Percentiles rank a stretch among this genome's conserved stretches.
These are phyloP conservation scores for Yamadazyma diddensiae DNA, from an alignment of 1,139 yeast genomes.

Conservation along the genomic window DNA sequence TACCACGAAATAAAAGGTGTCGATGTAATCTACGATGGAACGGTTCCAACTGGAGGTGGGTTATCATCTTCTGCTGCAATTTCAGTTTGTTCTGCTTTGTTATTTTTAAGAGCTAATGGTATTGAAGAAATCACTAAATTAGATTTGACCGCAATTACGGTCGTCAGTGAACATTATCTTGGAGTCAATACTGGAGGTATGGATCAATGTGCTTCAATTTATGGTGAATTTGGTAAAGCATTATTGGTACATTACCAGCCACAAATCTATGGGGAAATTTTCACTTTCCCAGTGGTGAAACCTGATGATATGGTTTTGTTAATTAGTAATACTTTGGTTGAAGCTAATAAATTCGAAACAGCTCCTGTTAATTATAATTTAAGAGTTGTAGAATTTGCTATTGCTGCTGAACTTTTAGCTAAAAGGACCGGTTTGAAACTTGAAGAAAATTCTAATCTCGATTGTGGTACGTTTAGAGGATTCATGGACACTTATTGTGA, in stretches of 20 bases:
- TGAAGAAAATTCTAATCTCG: constrained; percentile 52
- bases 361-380: constrained; percentile 69
- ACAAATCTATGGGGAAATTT: constrained; percentile 52
- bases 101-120: constrained; percentile 56
- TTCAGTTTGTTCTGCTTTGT: constrained; percentile 64
- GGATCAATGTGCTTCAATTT: constrained; percentile 75
- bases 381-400: constrained; percentile 67
- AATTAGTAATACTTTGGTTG: constrained; percentile 61
- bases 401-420: constrained; percentile 61
- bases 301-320: constrained; percentile 52
- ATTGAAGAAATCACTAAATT: constrained; percentile 41
- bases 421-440: constrained; percentile 41
- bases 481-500: constrained; percentile 53
- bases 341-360: constrained; percentile 65
- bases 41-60: constrained; percentile 74
- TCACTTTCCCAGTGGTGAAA: constrained; percentile 47
- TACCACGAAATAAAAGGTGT: constrained; percentile 39
- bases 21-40: constrained; percentile 57
- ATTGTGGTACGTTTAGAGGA: constrained; percentile 65
- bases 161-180: constrained; percentile 67
- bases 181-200: constrained; percentile 78
- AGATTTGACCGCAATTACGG: constrained; percentile 59
- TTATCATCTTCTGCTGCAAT: constrained; percentile 73
- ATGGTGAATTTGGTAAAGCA: constrained; percentile 61
- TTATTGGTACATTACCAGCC: constrained; percentile 65